Conservation (phyloP, 179 eudicot genomes). For the Amaranthus tricolor region DNA sequence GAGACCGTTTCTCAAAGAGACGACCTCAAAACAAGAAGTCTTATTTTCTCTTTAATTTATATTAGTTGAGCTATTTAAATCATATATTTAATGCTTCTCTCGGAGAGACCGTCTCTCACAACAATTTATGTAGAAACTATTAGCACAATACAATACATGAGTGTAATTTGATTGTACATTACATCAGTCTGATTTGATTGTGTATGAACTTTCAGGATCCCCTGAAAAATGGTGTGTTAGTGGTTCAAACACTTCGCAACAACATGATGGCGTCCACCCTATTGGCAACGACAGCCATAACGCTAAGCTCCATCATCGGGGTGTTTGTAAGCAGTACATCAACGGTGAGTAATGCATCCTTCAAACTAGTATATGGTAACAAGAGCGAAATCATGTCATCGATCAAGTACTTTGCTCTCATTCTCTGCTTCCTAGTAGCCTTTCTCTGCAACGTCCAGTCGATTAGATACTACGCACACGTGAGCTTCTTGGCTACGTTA, state of each 20-base stretch:
- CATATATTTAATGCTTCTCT: too few relatives aligned
- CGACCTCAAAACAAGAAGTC: too few relatives aligned
- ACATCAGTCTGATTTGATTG: too few relatives aligned
- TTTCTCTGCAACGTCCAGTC: conserved; percentile 71
- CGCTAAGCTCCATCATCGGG: conserved; percentile 70
- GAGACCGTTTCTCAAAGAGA: too few relatives aligned
- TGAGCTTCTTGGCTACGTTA: conserved; percentile 63
- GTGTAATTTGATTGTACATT: too few relatives aligned
- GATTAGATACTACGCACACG: conserved; percentile 72
- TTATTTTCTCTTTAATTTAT: too few relatives aligned
- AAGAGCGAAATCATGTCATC: conserved; percentile 36
- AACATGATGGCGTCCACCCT: conserved; percentile 89
- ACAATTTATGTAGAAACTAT: too few relatives aligned
- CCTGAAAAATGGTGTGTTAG: conserved; percentile 68
- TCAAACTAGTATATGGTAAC: conserved; percentile 43
- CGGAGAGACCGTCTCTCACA: too few relatives aligned
- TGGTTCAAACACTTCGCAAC: conserved; percentile 80
- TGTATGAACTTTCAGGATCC: conserved; percentile 49
- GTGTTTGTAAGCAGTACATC: conserved; percentile 64
- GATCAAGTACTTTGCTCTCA: conserved; percentile 58
- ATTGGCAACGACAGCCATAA: conserved; percentile 71
- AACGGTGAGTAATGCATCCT: conserved; percentile 26
- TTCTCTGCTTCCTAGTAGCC: conserved; percentile 76
- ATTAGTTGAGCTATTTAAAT: too few relatives aligned
- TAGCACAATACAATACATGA: too few relatives aligned